Evolutionary conservation across 441 rosid species (phyloP), one percentile per base, ranked within the genome.

Genomic region (Arabidopsis hybrid): DNA sequence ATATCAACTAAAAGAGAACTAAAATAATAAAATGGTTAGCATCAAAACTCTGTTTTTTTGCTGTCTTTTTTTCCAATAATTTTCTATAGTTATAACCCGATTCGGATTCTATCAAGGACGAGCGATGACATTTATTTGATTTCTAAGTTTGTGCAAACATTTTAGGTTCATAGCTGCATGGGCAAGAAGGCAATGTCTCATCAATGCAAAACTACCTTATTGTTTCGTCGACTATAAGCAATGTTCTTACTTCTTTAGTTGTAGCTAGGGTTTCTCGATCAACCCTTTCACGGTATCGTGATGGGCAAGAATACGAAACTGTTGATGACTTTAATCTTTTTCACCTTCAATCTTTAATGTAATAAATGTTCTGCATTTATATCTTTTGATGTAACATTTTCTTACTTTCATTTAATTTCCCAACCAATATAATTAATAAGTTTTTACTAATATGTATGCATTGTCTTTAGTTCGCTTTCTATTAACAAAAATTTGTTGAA

Each of bases 121-220:
- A 50, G 12, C 9, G 36, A 46, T 59, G 29, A 51, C 75, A 72
- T 72, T 72, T 72, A 61, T 61, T 51, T 77, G 57, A 51, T 76
- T 64, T 71, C 76, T 58, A 14, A 49, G 57, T 70, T 70, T 76
- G 61, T 76, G 56, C 62, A 76, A 71, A 65, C 76, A 76, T 58
- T 7, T 18, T 76, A 70, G 67, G 75, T 63, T 49, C 7, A 42
- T 43, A 76, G 76, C 61, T 39, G 76, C 50, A 76, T 71, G 80
- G 80, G 72, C 67, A 49, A 69, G 60, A 26, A 46, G 36, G 29
- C 14, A 56, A 38, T 38, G 21, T 76, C 71, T 36, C 67, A 69
- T 76, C 75, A 76, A 57, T 76, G 67, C 67, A 64, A 5, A 53
- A 51, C 63, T 58, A 50, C 8, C 58, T 76, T 65, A 65, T 42